These are phyloP conservation scores for Bipolaris sorokiniana DNA, from an alignment of 2,329 filamentous ascomycete genomes.

Conservation along the genomic window DNA sequence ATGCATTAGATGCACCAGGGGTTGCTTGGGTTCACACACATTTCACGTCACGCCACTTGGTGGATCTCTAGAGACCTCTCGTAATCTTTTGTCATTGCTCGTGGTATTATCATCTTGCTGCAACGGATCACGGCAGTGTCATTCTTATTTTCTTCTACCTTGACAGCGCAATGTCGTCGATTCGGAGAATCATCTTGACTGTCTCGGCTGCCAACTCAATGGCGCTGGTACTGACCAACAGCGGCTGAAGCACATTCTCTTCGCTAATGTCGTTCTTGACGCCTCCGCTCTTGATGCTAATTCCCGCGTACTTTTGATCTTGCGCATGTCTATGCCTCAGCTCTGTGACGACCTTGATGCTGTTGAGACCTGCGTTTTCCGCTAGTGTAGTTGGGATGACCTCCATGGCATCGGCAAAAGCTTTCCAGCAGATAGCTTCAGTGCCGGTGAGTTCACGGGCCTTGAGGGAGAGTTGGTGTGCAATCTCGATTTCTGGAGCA, in stretches of 20 bases:
- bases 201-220: conserved; percentile 98
- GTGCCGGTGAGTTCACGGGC: conserved; percentile 85
- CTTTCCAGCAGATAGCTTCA: conserved; percentile 98
- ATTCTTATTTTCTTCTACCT: conserved; percentile 29
- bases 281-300: conserved; percentile 96
- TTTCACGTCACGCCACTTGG: conserved; percentile 1
- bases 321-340: conserved; percentile 91
- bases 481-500: conserved; percentile 95
- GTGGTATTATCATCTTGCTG: conserved; percentile 17
- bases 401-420: conserved; percentile 96
- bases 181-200: conserved; percentile 88
- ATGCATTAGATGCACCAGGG: conserved; percentile 14
- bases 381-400: conserved; percentile 95
- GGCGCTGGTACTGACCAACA: conserved; percentile 95
- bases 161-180: conserved; percentile 68
- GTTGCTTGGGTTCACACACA: conserved; percentile 9
- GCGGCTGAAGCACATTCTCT: conserved; percentile 94
- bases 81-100: conserved; percentile 21
- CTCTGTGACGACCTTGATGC: conserved; percentile 98
- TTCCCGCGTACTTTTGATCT: conserved; percentile 93
- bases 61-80: conserved; percentile 6
- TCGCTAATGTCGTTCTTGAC: conserved; percentile 97
- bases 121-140: neutral
- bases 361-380: conserved; percentile 96
- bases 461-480: conserved; percentile 81